These are phyloP conservation scores for Scenedesmus sp. DNA, from an alignment of 163 green algal species.

Conservation along the genomic window DNA sequence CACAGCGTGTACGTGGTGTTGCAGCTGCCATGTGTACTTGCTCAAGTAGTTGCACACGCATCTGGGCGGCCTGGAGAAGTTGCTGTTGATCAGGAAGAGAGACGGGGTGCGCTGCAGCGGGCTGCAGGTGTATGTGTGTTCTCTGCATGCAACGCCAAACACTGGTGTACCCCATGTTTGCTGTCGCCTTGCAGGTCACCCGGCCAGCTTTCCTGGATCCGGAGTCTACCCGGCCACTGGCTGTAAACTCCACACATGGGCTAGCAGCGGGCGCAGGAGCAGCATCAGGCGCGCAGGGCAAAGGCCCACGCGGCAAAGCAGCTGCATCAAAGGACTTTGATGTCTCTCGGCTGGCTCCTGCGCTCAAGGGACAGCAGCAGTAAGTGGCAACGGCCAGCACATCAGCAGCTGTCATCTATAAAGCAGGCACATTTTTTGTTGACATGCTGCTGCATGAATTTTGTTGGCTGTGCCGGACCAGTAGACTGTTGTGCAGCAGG, in stretches of 20 bases:
- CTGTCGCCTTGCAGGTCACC: constrained; percentile 47
- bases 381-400: constrained; percentile 3
- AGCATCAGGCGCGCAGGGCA: neutral
- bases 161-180: too few species aligned
- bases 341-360: constrained; percentile 66
- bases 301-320: neutral
- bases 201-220: constrained; percentile 73
- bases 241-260: constrained; percentile 52
- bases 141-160: too few species aligned
- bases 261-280: constrained; percentile 15
- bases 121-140: too few species aligned
- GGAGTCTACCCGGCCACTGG: constrained; percentile 69
- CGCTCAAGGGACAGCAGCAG: constrained; percentile 66
- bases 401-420: neutral
- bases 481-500: too few species aligned
- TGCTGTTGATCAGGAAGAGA: too few species aligned
- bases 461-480: too few species aligned
- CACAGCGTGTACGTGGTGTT: neutral
- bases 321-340: constrained; percentile 61
- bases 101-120: too few species aligned
- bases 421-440: neutral
- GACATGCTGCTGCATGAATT: neutral
- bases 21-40: too few species aligned
- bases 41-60: too few species aligned
- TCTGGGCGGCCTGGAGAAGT: too few species aligned